Conservation (phyloP, 2,329 filamentous ascomycete genomes). For the Arthrinium puccinioides region DNA sequence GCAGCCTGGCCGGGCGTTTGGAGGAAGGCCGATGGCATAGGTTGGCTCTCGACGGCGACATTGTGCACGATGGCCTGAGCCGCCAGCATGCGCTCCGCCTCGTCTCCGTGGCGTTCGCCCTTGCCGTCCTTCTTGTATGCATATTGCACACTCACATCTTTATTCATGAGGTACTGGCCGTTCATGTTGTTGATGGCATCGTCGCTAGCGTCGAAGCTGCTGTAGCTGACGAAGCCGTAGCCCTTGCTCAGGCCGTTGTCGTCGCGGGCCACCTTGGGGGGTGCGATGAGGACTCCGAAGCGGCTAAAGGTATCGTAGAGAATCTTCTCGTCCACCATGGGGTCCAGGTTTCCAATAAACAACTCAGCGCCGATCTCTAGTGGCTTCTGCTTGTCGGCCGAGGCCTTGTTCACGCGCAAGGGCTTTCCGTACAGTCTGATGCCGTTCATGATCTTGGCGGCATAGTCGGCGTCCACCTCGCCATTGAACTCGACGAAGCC, state of each 20-base stretch:
- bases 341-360: slow-evolving; percentile 91
- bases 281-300: slow-evolving; percentile 76
- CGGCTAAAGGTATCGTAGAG: slow-evolving; percentile 91
- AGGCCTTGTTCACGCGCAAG: slow-evolving; percentile 89
- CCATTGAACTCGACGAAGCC: slow-evolving; percentile 98
- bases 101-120: slow-evolving; percentile 90
- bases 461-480: slow-evolving; percentile 94
- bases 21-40: slow-evolving; percentile 68
- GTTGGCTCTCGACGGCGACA: slow-evolving; percentile 73
- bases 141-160: slow-evolving; percentile 93
- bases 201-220: slow-evolving; percentile 89
- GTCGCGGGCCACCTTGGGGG: slow-evolving; percentile 89
- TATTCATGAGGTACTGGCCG: slow-evolving; percentile 93
- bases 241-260: slow-evolving; percentile 85
- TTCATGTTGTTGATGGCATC: slow-evolving; percentile 89
- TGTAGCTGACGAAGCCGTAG: slow-evolving; percentile 92
- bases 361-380: slow-evolving; percentile 94
- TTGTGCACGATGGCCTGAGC: slow-evolving; percentile 92
- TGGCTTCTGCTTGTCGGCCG: slow-evolving; percentile 87
- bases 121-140: slow-evolving; percentile 99
- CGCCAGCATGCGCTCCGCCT: slow-evolving; percentile 86
- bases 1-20: slow-evolving; percentile 23
- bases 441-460: slow-evolving; percentile 92
- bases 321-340: slow-evolving; percentile 90
- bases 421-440: slow-evolving; percentile 90